Conservation (phyloP, 768 basidiomycete species). For the Jaapia argillacea region DNA sequence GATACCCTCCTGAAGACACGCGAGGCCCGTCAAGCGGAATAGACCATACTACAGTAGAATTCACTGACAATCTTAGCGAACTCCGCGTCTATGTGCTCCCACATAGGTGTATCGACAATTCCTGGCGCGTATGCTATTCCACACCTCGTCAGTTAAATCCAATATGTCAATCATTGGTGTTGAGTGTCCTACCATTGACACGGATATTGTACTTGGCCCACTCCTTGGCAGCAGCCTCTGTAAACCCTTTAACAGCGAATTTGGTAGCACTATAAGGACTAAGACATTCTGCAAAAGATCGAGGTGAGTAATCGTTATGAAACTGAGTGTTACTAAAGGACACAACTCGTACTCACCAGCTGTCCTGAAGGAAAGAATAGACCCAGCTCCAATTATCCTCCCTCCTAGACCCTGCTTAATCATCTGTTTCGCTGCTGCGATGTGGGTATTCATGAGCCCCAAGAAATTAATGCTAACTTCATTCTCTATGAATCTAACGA, state of each 20-base stretch:
- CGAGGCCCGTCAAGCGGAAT: no score
- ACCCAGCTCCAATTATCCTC: slow-evolving; percentile 20
- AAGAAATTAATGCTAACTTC: slow-evolving; percentile 17
- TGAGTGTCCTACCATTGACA: slow-evolving; percentile 13
- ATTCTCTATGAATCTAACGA: slow-evolving; percentile 17
- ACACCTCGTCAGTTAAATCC: neutral
- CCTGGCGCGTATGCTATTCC: slow-evolving; percentile 16
- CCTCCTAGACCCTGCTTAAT: slow-evolving; percentile 21
- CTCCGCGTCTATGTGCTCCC: slow-evolving; percentile 21
- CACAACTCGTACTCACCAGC: slow-evolving; percentile 2
- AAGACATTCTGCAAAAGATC: slow-evolving; percentile 17
- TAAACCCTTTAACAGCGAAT: slow-evolving; percentile 23
- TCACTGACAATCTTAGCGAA: slow-evolving; percentile 17
- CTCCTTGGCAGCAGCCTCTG: slow-evolving; percentile 21
- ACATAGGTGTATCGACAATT: slow-evolving; percentile 22
- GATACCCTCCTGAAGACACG: slow-evolving; percentile 16
- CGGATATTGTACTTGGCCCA: slow-evolving; percentile 22
- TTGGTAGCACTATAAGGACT: slow-evolving; percentile 22
- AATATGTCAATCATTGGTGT: neutral
- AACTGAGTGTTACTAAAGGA: no score
- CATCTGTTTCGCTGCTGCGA: slow-evolving; percentile 24
- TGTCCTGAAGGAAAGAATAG: slow-evolving; percentile 18
- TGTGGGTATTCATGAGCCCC: slow-evolving; percentile 23
- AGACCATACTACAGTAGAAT: neutral
- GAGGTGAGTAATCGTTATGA: no score